Evolutionary conservation across 2,329 filamentous ascomycete genomes (phyloP).

Genomic region (Fusarium vanettenii): DNA sequence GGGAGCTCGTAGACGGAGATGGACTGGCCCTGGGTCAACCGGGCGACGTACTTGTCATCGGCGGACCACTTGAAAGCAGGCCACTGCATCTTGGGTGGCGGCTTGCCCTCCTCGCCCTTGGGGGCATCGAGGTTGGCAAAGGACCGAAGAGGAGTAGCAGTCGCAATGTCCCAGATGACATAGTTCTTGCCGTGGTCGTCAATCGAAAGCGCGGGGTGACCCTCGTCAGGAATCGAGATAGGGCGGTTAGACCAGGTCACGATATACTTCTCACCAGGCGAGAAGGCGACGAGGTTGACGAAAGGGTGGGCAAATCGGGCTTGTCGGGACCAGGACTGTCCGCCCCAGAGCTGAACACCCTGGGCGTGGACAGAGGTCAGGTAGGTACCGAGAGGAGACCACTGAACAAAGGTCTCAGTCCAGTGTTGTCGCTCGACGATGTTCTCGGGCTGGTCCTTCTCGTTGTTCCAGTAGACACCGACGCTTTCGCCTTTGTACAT

Average conservation of each 20-base stretch:
- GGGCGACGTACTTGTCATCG: conserved; percentile 96
- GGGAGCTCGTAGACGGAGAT: conserved; percentile 94
- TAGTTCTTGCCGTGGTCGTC: conserved; percentile 99
- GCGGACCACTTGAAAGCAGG: conserved; percentile 99
- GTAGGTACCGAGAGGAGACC: conserved; percentile 95
- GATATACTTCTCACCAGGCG: conserved; percentile 90
- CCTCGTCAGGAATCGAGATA: conserved; percentile 89
- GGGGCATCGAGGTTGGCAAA: conserved; percentile 91
- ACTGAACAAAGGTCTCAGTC: conserved; percentile 98
- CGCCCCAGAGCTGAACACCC: conserved; percentile 97
- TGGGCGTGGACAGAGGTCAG: conserved; percentile 95
- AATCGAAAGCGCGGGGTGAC: conserved; percentile 83
- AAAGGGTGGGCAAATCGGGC: conserved; percentile 95
- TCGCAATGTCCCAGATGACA: conserved; percentile 96
- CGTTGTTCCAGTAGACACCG: conserved; percentile 98
- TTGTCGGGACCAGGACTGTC: conserved; percentile 87
- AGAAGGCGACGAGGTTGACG: conserved; percentile 97
- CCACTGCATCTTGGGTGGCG: conserved; percentile 90
- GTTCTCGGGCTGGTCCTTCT: conserved; percentile 87
- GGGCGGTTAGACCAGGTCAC: conserved; percentile 97
- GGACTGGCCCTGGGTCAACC: conserved; percentile 86
- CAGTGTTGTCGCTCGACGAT: conserved; percentile 94
- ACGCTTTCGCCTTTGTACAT: conserved; percentile 94
- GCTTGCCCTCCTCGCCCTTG: conserved; percentile 69
- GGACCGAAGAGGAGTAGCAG: conserved; percentile 88